Evolutionary conservation across 1,139 yeast genomes (phyloP), one percentile per base, ranked within the genome.

Genomic region (Candida glucosophila): DNA sequence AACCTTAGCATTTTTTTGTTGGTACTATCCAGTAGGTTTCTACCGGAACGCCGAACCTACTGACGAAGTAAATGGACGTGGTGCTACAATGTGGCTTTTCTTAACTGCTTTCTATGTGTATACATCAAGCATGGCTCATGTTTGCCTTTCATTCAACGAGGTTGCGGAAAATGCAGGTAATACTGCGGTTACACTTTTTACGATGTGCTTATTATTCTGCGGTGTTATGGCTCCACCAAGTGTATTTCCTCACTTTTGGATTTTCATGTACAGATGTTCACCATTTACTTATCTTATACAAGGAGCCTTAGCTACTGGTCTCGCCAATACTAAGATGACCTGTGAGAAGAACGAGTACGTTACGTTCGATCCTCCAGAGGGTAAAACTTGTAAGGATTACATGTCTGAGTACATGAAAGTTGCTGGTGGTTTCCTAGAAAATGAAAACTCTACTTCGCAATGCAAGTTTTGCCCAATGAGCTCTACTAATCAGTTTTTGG

Each of bases 81-180:
- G 90, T 38, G 86, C 73, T 5, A 54, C 77, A 40, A 65, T 73
- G 49, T 80, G 82, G 77, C 54, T 81, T 43, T 58, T 63, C 28
- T 41, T 72, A 12, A 52, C 65, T 31, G 52, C 67, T 3, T 79
- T 73, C 60, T 77, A 56, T 46, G 59, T 78, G 20, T 82, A 65
- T 55, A 47, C 72, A 22, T 65, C 77, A 26, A 64, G 88, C 2
- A 59, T 78, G 55, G 90, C 81, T 26, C 81, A 77, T 32, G 48
- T 76, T 45, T 56, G 68, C 39, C 63, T 73, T 34, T 73, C 86
- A 1, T 78, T 77, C 42, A 55, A 65, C 29, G 79, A 77, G 29
- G 47, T 73, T 26, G 77, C 74, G n/a, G 81, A 76, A 26, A 73
- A 80, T 32, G 93, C 90, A 26, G 88, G 83, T 33, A 77, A 79